A percentile compares a stretch with the other conserved stretches of the same genome.
Evolutionary conservation across 495 filamentous ascomycete genomes (phyloP).

Genomic region (Staphylotrichum longicolle): DNA sequence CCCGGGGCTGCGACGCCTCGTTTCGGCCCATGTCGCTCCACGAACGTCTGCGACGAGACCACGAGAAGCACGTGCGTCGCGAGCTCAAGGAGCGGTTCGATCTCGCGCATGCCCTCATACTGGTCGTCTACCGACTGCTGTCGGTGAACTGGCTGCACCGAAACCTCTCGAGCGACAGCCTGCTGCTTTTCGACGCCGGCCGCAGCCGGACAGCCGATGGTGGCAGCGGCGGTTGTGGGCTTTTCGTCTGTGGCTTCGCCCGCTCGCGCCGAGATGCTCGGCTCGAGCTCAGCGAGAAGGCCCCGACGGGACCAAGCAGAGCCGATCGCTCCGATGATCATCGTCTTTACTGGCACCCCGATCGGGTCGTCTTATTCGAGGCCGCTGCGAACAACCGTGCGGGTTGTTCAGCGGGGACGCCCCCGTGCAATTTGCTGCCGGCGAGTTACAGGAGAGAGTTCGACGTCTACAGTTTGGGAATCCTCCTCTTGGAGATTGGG

Average conservation of each 20-base stretch:
- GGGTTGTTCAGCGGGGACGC: background rate
- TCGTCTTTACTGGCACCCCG: background rate
- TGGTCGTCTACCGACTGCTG: background rate
- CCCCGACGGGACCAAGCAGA: background rate
- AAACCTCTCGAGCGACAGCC: background rate
- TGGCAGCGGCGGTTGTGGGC: background rate
- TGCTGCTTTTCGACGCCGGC: background rate
- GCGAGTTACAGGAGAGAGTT: background rate
- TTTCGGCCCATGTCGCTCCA: background rate
- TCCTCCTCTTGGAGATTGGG: background rate
- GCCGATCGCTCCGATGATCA: background rate
- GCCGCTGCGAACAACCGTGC: background rate
- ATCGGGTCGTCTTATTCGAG: background rate
- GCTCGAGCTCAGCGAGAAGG: conserved; percentile 1
- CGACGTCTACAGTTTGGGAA: conserved; percentile 4
- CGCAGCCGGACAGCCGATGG: background rate
- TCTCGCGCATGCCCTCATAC: background rate
- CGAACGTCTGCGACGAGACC: background rate
- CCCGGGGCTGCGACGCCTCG: background rate
- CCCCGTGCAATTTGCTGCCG: background rate
- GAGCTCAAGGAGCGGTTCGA: conserved; percentile 2
- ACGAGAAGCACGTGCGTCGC: background rate
- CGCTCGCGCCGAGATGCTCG: conserved; percentile 1
- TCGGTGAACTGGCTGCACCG: background rate
- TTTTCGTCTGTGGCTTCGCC: conserved; percentile 2